Evolutionary conservation across 2,329 filamentous ascomycete species (phyloP), one percentile per base, ranked within the genome.

Genomic region (Didymosphaeria variabile): DNA sequence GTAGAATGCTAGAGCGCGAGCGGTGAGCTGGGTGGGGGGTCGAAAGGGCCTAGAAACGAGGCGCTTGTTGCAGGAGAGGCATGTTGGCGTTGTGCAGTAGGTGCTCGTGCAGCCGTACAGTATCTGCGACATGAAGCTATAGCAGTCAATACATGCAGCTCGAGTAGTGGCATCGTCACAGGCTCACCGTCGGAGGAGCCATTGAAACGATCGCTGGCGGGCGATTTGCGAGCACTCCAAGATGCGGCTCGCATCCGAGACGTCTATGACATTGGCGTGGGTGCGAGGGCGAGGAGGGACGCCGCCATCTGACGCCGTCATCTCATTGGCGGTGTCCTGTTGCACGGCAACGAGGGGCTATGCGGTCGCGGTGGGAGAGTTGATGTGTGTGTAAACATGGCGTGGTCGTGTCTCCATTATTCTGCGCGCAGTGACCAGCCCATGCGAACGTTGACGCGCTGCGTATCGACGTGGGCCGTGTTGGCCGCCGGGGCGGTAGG

Each of bases 11-110:
- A 97, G 80, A 1, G 91, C 92, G 70, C 92, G 87, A 9, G 93
- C 93, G 71, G 92, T 97, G 49, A 93, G 88, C 23, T 90, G 86
- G 59, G 90, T 97, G 70, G 94, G 95, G 71, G 90, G 86, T 62
- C 92, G 89, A 68, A 93, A 86, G 2, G 92, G 92, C 0, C 86
- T 86, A 65, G 87, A 87, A 36, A 87, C 85, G 44, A 89, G 80
- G 66, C 91, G 86, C 77, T 86, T 90, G 58, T 91, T 88, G 75
- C 87, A 93, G 63, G 89, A 93, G 72, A 94, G 90, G 80, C 93
- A 97, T 15, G 92, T 94, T 15, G 92, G 80, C 1, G 89, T 94
- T 38, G 83, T 83, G 79, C 93, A 97, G 55, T 84, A 82, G 56
- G 84, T 81, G 65, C 86, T 87, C 63, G 87, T 87, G 75, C 93